Base-by-base conservation (phyloP, 371 early-diverging fungal genomes). In the Mortierella sp. region DNA sequence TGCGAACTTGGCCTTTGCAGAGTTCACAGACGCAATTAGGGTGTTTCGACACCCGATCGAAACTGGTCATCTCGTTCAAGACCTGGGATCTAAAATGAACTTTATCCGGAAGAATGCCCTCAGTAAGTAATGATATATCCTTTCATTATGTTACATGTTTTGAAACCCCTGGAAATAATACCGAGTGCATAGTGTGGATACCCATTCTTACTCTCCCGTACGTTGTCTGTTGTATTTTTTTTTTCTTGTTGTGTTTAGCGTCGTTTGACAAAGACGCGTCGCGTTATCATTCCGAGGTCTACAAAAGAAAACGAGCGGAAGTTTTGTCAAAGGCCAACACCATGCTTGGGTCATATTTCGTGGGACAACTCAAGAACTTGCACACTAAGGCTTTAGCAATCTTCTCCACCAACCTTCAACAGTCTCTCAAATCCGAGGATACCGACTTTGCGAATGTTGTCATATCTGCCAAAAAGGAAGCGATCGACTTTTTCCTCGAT, bases 221-320 rank as follows among this genome's bases (percentile, higher is more conserved):
- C 26, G n/a, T 56, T 31, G 65, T 21, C 26, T 15, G 42, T 26
- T 28, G 4, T 7, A 17, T 21, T 12, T 19, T 60, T 31, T n/a
- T 14, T 30, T n/a, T 14, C 4, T 52, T 30, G n/a, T 44, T 19
- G 15, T 26, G 9, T 37, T 11, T 57, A 82, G 81, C 79, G 6
- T 78, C 84, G 2, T 98, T 97, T 75, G 97, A 97, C 71, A 89
- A 87, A 63, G 92, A 92, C 53, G 99, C 97, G 0, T 90, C 91
- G 11, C 88, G 99, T 49, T 99, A 99, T 72, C 91, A 95, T 64
- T 70, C 87, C n/a, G 91, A 84, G 2, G 97, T 97, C 19, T 99
- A 95, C 79, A 75, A 89, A 56, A 90, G 90, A 62, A 97, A 96
- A 83, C 90, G 96, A 28, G 47, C 42, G 0, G 97, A 96, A 15